Evolutionary conservation across 768 basidiomycete species (phyloP).

Genomic region (Auricularia sp.): DNA sequence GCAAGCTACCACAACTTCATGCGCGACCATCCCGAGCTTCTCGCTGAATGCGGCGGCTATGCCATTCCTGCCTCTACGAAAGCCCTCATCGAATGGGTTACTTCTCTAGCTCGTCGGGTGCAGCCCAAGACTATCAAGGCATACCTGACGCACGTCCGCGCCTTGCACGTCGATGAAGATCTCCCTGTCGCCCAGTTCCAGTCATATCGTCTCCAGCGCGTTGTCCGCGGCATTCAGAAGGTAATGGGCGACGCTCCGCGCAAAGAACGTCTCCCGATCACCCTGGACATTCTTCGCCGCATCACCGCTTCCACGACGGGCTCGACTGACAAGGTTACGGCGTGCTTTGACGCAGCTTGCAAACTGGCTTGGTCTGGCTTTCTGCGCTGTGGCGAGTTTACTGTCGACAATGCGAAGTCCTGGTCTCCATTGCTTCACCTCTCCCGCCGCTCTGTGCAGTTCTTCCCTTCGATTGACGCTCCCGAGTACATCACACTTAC

Average conservation of each 20-base stretch:
- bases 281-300: conserved; percentile 13
- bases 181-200: conserved; percentile 17
- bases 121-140: conserved; percentile 20
- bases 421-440: conserved; percentile 13
- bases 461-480: conserved; percentile 15
- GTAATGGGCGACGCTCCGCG: conserved; percentile 8
- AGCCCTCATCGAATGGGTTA: conserved; percentile 15
- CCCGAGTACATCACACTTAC: conserved; percentile 14
- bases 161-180: conserved; percentile 21
- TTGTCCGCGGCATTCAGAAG: conserved; percentile 23
- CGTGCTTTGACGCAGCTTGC: conserved; percentile 11
- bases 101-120: conserved; percentile 6
- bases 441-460: conserved; percentile 15
- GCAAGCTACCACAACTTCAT: conserved; percentile 21
- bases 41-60: conserved; percentile 1
- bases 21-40: background rate
- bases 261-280: conserved; percentile 19
- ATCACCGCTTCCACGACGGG: too few relatives aligned
- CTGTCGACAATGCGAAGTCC: conserved; percentile 3
- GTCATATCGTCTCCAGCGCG: conserved; percentile 18
- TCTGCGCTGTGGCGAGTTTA: conserved; percentile 17
- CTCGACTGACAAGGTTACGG: background rate
- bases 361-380: conserved; percentile 14
- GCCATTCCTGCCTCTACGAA: conserved; percentile 5
- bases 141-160: conserved; percentile 16